Evolutionary conservation across 225 moss, liverwort and hornwort genomes (phyloP), one percentile per base, ranked within the genome.

Genomic region (Neckera pumila): DNA sequence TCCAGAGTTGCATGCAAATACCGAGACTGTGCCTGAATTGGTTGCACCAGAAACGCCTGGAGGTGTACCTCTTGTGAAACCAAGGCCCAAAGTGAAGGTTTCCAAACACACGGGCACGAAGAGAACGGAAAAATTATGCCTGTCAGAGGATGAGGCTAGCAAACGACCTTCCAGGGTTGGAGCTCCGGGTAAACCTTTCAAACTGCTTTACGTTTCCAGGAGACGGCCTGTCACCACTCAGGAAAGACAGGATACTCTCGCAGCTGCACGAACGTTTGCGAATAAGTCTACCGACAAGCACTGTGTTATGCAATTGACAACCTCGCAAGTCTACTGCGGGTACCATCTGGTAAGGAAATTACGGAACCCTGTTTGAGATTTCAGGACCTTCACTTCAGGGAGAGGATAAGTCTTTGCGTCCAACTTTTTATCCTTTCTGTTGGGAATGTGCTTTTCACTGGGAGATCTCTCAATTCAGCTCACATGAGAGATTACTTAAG

Each of bases 281-380:
- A 71, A 66, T 12, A 79, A 28, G 11, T 66, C 73, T 40, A 31
- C 82, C 47, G 90, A 74, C 83, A 86, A 82, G 61, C 82, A 90
- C 36, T 84, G 26, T 23, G n/a, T 93, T 19, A 66, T 90, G 90
- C 90, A 91, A 80, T 80, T 91, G 74, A 65, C 38, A 15, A 38
- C 49, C 10, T 36, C 84, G 16, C 91, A 93, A 87, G 87, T 90
- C 28, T 90, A 91, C 60, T 91, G 93, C 36, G 91, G 91, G 40
- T 91, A 34, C 85, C 93, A 93, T 75, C 87, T 93, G 90, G 93
- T 93, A 90, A 87, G 85, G 26, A n/a, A 67, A 79, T 47, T 33
- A 61, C 15, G 33, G 28, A 45, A 80, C 79, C 67, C 60, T 34
- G 16, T 59, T 59, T 60, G 36, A 36, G 54, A 28, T 83, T 54